Percentiles rank a stretch among this genome's conserved stretches.
Evolutionary conservation across 352 stramenopile species (phyloP).

Genomic region (Pythium myriotylum): DNA sequence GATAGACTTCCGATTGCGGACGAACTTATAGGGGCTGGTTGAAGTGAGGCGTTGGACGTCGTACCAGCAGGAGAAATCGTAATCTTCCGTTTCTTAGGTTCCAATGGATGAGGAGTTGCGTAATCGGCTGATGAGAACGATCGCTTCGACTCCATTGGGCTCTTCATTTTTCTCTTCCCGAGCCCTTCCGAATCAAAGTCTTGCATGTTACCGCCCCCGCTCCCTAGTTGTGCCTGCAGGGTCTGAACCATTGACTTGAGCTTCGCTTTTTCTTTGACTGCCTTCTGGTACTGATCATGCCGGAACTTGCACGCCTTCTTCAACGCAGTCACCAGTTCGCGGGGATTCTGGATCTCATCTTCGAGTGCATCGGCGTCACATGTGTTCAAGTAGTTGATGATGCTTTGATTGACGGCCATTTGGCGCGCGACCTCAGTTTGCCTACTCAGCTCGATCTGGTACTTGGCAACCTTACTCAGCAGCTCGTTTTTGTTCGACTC

Average conservation of each 20-base stretch:
- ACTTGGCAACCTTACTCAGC: conserved; percentile 72
- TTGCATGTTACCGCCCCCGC: neutral
- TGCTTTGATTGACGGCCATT: conserved; percentile 69
- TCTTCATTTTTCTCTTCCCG: conserved; percentile 27
- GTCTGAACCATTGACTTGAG: conserved; percentile 72
- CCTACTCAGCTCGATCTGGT: conserved; percentile 72
- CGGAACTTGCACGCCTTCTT: conserved; percentile 85
- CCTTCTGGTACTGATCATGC: conserved; percentile 84
- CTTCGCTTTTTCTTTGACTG: conserved; percentile 73
- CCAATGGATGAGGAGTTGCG: conserved; percentile 28
- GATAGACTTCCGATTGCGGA: conserved; percentile 23
- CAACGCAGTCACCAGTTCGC: conserved; percentile 71
- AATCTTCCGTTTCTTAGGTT: conserved; percentile 67
- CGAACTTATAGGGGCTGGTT: neutral
- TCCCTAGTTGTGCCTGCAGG: conserved; percentile 25
- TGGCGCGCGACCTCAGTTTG: conserved; percentile 54
- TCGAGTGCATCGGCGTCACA: conserved; percentile 69
- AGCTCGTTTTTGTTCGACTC: conserved; percentile 59
- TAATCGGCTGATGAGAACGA: conserved; percentile 27
- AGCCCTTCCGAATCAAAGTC: neutral
- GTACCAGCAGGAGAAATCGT: conserved; percentile 23
- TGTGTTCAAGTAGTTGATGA: conserved; percentile 71
- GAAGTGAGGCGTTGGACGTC: conserved; percentile 8
- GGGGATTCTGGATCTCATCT: conserved; percentile 77
- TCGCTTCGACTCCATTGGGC: conserved; percentile 34